Base-by-base conservation (phyloP, 306 rosid species). In the Dalbergia oliveri region DNA sequence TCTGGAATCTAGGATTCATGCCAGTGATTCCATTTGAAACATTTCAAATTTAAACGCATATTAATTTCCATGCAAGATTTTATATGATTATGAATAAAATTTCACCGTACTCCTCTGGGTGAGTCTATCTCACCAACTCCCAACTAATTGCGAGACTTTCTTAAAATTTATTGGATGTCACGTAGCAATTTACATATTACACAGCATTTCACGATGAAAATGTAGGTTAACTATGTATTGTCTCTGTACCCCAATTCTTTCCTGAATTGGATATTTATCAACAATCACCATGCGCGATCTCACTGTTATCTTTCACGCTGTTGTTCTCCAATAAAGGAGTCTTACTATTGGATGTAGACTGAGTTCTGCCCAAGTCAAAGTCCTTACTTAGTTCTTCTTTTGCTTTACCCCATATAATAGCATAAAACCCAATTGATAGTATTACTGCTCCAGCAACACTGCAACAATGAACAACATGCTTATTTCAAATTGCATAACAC, bases 351-450 rank as follows among this genome's bases (percentile, higher is more conserved):
- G 73, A 69, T 9, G 73, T 33, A 44, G 64, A 23, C 66, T n/a
- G 19, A 26, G 50, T 47, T 64, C 50, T 70, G 31, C 21, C 12
- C 14, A 39, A 21, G 8, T 39, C 75, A 16, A 51, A 44, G 4
- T 64, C 63, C 33, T 43, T 69, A 71, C 39, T 31, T 23, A 44
- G 21, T 64, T 85, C 76, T 54, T 87, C 90, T 49, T 86, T 81
- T 49, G 88, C 86, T 66, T 88, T 91, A 5, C 88, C 89, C 93
- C 91, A 91, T 70, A 88, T 68, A 3, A 89, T 87, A 14, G 81
- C 89, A 69, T 86, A 89, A 80, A 91, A 89, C 31, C 97, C 92
- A 74, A 85, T 31, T n/a, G 92, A 77, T 16, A 92, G 62, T 31
- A 81, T 70, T 33, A 70, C 62, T 70, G 90, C 89, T 73, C 94